phyloP scores from a whole-genome alignment of 306 rosid genomes.

The Parietaria judaica region DNA sequence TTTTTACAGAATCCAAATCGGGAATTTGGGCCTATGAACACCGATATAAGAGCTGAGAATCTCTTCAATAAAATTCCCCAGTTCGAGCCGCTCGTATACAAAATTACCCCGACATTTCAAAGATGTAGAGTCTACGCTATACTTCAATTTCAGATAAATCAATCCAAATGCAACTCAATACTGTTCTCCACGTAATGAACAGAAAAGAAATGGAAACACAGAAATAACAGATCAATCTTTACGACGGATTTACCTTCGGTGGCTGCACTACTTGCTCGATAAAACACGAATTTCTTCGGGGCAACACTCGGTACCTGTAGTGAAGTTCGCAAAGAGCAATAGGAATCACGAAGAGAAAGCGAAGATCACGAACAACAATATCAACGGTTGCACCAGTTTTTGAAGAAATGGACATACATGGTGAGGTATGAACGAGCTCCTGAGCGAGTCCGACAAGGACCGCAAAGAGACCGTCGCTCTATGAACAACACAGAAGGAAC shows the following conservation, averaged over 20 bases:
- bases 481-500: neutral
- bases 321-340: neutral
- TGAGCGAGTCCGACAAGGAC: conserved; percentile 18
- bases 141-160: neutral
- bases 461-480: conserved; percentile 36
- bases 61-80: too few relatives aligned
- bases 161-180: too few relatives aligned
- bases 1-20: too few relatives aligned
- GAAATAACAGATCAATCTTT: too few relatives aligned
- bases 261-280: conserved; percentile 10
- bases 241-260: conserved; percentile 3
- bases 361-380: neutral
- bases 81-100: too few relatives aligned
- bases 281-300: conserved; percentile 11
- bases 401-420: conserved; percentile 15
- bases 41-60: too few relatives aligned
- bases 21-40: too few relatives aligned
- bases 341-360: too few relatives aligned
- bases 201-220: neutral
- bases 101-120: too few relatives aligned
- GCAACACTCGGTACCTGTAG: conserved; percentile 19
- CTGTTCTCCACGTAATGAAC: too few relatives aligned
- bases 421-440: conserved; percentile 30
- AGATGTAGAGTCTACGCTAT: too few relatives aligned
- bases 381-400: too few relatives aligned